Conservation (phyloP, 1,284 basidiomycete species). For the Volvariella surrecta region DNA sequence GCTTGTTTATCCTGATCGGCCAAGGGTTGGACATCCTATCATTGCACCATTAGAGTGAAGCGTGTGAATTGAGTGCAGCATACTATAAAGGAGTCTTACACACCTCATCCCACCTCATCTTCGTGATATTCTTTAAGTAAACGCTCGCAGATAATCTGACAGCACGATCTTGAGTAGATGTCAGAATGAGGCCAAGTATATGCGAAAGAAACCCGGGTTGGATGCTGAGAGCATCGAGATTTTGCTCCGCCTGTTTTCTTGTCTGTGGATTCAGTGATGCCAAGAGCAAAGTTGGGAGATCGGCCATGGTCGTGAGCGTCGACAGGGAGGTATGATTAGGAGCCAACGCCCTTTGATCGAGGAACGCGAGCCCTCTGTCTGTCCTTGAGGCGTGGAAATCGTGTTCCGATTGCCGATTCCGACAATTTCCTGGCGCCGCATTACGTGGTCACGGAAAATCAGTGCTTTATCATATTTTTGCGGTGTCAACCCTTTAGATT, state of each 20-base stretch:
- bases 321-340: too few relatives aligned
- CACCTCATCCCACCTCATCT: slow-evolving; percentile 82
- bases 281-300: slow-evolving; percentile 57
- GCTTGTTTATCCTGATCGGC: slow-evolving; percentile 58
- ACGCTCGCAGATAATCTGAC: slow-evolving; percentile 78
- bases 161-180: slow-evolving; percentile 56
- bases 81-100: slow-evolving; percentile 17
- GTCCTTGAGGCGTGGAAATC: too few relatives aligned
- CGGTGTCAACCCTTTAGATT: too few relatives aligned
- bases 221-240: slow-evolving; percentile 53
- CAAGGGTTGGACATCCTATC: slow-evolving; percentile 56
- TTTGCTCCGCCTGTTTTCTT: slow-evolving; percentile 76
- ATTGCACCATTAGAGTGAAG: neutral
- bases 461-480: too few relatives aligned
- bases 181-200: slow-evolving; percentile 67
- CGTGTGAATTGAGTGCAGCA: neutral
- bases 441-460: too few relatives aligned
- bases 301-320: slow-evolving; percentile 53
- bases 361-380: too few relatives aligned
- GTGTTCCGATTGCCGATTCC: too few relatives aligned
- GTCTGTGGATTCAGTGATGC: slow-evolving; percentile 68
- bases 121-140: slow-evolving; percentile 85
- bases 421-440: too few relatives aligned
- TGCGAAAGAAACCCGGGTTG: slow-evolving; percentile 76
- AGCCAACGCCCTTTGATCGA: too few relatives aligned